These are phyloP conservation scores for Amylocarpus encephaloides DNA, from an alignment of 2,329 filamentous ascomycete species.

Conservation along the genomic window DNA sequence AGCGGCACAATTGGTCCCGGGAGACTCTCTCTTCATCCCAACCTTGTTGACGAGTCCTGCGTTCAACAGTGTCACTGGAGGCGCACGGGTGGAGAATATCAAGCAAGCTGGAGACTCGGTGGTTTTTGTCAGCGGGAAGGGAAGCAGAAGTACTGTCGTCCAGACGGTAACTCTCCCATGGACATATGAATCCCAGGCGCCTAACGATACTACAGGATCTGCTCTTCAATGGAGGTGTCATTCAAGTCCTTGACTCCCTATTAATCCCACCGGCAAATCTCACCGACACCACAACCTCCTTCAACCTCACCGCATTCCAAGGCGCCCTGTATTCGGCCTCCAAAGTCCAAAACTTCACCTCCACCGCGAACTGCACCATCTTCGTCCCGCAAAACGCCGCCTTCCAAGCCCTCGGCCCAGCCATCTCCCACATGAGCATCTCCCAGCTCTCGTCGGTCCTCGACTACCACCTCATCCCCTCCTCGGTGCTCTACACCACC, in stretches of 20 bases:
- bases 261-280: slow-evolving; percentile 41
- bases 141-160: slow-evolving; percentile 38
- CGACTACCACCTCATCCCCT: slow-evolving; percentile 32
- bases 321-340: slow-evolving; percentile 31
- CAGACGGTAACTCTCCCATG: slow-evolving; percentile 25
- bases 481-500: slow-evolving; percentile 28
- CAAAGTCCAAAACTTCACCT: slow-evolving; percentile 32
- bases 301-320: slow-evolving; percentile 34
- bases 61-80: slow-evolving; percentile 44
- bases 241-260: slow-evolving; percentile 48
- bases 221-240: slow-evolving; percentile 41
- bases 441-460: slow-evolving; percentile 29
- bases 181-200: neutral
- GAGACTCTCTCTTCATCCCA: slow-evolving; percentile 36
- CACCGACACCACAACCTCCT: slow-evolving; percentile 32
- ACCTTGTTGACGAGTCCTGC: slow-evolving; percentile 38
- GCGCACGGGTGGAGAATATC: slow-evolving; percentile 40
- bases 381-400: slow-evolving; percentile 33
- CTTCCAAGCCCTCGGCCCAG: slow-evolving; percentile 33
- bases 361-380: slow-evolving; percentile 46
- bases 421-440: slow-evolving; percentile 28
- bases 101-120: slow-evolving; percentile 39
- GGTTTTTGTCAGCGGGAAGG: slow-evolving; percentile 36
- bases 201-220: slow-evolving; percentile 35
- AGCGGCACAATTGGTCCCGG: slow-evolving; percentile 26